Conservation (phyloP, 257 asterid genomes). For the Plantago ovata region DNA sequence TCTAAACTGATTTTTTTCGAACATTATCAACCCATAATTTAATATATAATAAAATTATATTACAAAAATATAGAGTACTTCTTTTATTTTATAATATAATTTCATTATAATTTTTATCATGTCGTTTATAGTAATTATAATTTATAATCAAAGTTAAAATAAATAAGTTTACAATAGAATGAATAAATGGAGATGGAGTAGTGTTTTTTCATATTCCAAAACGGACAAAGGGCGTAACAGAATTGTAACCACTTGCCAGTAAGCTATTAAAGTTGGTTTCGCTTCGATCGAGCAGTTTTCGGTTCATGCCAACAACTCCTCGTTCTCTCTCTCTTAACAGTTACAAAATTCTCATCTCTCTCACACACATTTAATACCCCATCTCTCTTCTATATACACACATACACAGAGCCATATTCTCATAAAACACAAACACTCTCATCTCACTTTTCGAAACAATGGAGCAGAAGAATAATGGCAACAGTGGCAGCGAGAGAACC, state of each 20-base stretch:
- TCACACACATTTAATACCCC: not conserved
- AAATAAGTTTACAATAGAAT: too few relatives aligned
- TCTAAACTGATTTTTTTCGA: too few relatives aligned
- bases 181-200: too few relatives aligned
- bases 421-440: too few relatives aligned
- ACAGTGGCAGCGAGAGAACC: constrained; percentile 20
- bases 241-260: constrained; percentile 31
- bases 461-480: constrained; percentile 7
- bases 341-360: constrained; percentile 31
- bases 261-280: constrained; percentile 34
- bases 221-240: constrained; percentile 13
- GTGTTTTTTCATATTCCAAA: not conserved
- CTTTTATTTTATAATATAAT: too few relatives aligned
- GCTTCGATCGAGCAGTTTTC: constrained; percentile 50
- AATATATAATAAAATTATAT: not conserved
- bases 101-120: too few relatives aligned
- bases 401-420: too few relatives aligned
- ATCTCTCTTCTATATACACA: not conserved
- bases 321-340: constrained; percentile 33
- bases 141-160: too few relatives aligned
- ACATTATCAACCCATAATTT: not conserved
- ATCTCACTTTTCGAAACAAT: too few relatives aligned
- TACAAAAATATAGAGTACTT: too few relatives aligned
- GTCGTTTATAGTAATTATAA: too few relatives aligned
- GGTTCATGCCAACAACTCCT: constrained; percentile 61